phyloP scores from a whole-genome alignment of 129 eudicot species.

The Mikania micrantha region DNA sequence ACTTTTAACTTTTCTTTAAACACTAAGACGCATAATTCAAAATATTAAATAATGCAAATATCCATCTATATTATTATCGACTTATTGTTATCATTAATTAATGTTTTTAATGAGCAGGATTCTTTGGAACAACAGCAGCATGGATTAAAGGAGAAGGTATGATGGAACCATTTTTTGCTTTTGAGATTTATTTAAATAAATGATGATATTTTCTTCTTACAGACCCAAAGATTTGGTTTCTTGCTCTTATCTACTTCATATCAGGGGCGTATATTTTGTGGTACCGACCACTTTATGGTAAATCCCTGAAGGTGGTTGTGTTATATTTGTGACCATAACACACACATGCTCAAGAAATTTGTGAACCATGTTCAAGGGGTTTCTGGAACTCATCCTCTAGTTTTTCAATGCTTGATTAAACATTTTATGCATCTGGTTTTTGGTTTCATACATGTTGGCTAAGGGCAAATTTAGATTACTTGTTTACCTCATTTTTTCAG shows the following conservation, averaged over 20 bases:
- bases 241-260: conserved; percentile 68
- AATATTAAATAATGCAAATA: not conserved
- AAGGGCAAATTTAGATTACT: too few species aligned
- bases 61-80: not conserved
- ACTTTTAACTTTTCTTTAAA: too few species aligned
- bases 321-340: not conserved
- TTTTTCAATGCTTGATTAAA: too few species aligned
- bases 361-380: too few species aligned
- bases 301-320: not conserved
- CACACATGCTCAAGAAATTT: too few species aligned
- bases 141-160: conserved; percentile 78
- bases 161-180: not conserved
- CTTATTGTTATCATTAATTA: not conserved
- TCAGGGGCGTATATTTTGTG: conserved; percentile 69
- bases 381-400: too few species aligned
- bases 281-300: conserved; percentile 84
- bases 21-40: not conserved
- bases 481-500: too few species aligned
- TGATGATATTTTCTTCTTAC: not conserved
- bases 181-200: not conserved
- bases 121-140: conserved; percentile 80
- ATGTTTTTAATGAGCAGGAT: conserved; percentile 48
- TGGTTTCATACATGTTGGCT: too few species aligned
- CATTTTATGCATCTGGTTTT: too few species aligned
- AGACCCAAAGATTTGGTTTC: conserved; percentile 72